These are phyloP conservation scores for Stagonosporopsis cucurbitacearum DNA, from an alignment of 2,329 filamentous ascomycete genomes.

Conservation along the genomic window DNA sequence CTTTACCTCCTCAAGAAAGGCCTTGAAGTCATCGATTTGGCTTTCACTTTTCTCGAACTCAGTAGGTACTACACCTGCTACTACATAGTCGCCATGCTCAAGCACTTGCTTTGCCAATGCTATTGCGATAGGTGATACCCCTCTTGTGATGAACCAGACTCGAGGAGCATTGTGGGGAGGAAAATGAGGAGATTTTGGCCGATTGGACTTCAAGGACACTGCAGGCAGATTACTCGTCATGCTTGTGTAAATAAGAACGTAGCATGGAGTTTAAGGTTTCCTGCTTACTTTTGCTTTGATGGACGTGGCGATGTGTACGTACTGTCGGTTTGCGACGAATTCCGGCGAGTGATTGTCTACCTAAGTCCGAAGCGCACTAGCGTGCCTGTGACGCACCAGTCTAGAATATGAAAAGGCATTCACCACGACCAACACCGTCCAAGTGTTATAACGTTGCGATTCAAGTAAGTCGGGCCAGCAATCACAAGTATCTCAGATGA, in stretches of 20 bases:
- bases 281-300: neutral
- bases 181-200: conserved; percentile 58
- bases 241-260: neutral
- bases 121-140: conserved; percentile 83
- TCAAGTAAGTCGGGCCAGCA: neutral
- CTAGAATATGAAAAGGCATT: conserved; percentile 3
- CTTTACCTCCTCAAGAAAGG: conserved; percentile 73
- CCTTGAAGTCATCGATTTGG: conserved; percentile 78
- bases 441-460: no score
- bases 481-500: neutral
- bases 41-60: conserved; percentile 75
- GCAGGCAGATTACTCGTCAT: conserved; percentile 14
- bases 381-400: conserved; percentile 10
- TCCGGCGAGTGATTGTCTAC: conserved; percentile 24
- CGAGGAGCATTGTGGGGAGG: conserved; percentile 72
- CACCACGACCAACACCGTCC: neutral
- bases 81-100: conserved; percentile 89
- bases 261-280: neutral
- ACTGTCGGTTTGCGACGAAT: neutral
- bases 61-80: conserved; percentile 78
- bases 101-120: conserved; percentile 82
- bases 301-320: conserved; percentile 1
- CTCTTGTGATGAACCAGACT: conserved; percentile 91
- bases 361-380: conserved; percentile 23
- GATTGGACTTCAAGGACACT: conserved; percentile 32